Evolutionary conservation across 768 basidiomycete genomes (phyloP), one percentile per base, ranked within the genome.

Genomic region (Leccinum olivaceopallidum): DNA sequence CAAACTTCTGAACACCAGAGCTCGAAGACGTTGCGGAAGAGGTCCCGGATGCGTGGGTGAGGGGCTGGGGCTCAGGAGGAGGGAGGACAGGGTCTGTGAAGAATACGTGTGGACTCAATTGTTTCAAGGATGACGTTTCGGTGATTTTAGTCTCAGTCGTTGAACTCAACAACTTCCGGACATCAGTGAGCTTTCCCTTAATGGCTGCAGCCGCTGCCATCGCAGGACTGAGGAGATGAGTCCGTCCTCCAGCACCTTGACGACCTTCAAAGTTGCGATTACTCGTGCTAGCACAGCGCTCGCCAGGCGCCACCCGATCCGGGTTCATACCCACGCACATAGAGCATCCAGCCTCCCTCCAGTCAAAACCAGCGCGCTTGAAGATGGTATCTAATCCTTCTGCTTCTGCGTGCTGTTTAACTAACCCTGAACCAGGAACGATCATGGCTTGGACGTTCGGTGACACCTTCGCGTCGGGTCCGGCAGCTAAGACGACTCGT

Each of bases 291-390:
- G 94, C 94, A 69, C 94, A 95, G 47, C 94, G 88, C 69, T 89
- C 83, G 13, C 89, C 87, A 3, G 92, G 91, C 18, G 83, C 81
- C 55, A 96, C 79, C 70, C 94, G 92, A 75, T 96, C 94, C 14
- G 93, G 91, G 75, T 96, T 96, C 94, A 95, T 96, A 48, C 93
- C 94, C 65, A 96, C 75, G 76, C 94, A 96, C 94, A 96, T 96
- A 18, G 94, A 96, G 72, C 94, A 96, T 36, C 94, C 94, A 32
- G 94, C 94, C 75, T 96, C 94, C 55, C 94, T 84, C 94, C 93
- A 95, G 69, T 96, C 94, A 69, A 95, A 96, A 34, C 94, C 94
- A 37, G 94, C 94, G 48, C 89, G 88, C 71, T 87, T 91, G 80
- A 96, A 93, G 66, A 95, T 80, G 57, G 81, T 80, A 67, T 95